phyloP scores from a whole-genome alignment of 2,329 filamentous ascomycete genomes.

The Paraphoma sp. region DNA sequence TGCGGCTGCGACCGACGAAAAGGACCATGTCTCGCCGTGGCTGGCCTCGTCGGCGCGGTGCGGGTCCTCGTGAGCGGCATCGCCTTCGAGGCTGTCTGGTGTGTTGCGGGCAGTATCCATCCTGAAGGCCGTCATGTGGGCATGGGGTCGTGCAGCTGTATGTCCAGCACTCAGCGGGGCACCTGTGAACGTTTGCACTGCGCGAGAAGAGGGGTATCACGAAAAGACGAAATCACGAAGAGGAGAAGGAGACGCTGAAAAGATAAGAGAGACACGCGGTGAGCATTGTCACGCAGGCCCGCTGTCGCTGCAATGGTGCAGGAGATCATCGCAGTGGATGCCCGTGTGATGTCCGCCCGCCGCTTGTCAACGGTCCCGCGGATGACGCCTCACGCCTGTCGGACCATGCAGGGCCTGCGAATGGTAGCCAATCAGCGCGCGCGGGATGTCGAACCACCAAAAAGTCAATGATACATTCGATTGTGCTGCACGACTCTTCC shows the following conservation, averaged over 20 bases:
- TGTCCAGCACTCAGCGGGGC: background rate
- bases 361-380: conserved; percentile 12
- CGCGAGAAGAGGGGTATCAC: conserved; percentile 5
- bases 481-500: conserved; percentile 3
- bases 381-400: background rate
- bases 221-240: background rate
- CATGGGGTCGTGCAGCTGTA: background rate
- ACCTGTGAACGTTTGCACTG: background rate
- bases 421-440: background rate
- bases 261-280: conserved; percentile 1
- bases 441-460: conserved; percentile 14
- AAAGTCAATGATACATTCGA: conserved; percentile 11
- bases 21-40: conserved; percentile 21
- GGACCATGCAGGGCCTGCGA: background rate
- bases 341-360: conserved; percentile 22
- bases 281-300: background rate
- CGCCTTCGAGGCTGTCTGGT: conserved; percentile 17
- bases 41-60: conserved; percentile 4
- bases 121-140: conserved; percentile 6
- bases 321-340: conserved; percentile 16
- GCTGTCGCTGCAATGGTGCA: conserved; percentile 10
- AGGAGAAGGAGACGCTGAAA: background rate
- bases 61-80: conserved; percentile 11
- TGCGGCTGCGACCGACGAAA: conserved; percentile 12
- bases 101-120: conserved; percentile 25